Percentiles rank a stretch among this genome's conserved stretches.
These are phyloP conservation scores for Colletotrichum viniferum DNA, from an alignment of 2,329 filamentous ascomycete genomes.

Conservation along the genomic window DNA sequence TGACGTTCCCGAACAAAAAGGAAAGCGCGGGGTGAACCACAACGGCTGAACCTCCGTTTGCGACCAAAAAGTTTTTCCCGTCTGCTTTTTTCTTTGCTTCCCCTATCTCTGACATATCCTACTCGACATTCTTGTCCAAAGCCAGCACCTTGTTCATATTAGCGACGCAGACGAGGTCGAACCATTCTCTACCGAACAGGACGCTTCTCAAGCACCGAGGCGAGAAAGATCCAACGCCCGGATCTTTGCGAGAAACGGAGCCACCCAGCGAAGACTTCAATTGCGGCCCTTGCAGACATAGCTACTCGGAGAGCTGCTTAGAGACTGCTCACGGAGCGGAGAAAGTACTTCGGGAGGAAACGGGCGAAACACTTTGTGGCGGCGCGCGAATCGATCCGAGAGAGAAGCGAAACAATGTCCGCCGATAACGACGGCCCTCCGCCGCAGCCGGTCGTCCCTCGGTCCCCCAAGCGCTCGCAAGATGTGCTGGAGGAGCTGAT, in stretches of 20 bases:
- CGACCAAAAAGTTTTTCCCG: not conserved
- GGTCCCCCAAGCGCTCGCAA: slow-evolving; percentile 9
- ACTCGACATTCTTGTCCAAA: not conserved
- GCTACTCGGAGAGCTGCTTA: not conserved
- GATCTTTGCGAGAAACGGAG: not conserved
- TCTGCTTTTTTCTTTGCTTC: not conserved
- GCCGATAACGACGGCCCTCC: not conserved
- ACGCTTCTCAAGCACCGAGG: not conserved
- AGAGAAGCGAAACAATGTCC: not conserved
- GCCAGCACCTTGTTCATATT: not conserved
- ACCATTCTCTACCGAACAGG: not conserved
- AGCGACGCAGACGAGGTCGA: not conserved
- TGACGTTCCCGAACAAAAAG: not conserved
- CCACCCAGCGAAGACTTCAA: not conserved
- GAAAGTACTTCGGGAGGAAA: not conserved
- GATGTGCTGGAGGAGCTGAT: not conserved
- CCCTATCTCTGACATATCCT: not conserved
- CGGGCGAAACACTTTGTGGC: not conserved
- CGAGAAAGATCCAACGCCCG: not conserved
- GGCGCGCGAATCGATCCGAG: not conserved
- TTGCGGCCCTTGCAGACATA: not conserved
- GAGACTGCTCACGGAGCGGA: not conserved
- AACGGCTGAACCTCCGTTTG: not conserved
- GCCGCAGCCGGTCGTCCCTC: not conserved
- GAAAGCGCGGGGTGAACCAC: not conserved